Base-by-base conservation (phyloP, 1,284 basidiomycete genomes). In the Fistulinella cinereoalba region DNA sequence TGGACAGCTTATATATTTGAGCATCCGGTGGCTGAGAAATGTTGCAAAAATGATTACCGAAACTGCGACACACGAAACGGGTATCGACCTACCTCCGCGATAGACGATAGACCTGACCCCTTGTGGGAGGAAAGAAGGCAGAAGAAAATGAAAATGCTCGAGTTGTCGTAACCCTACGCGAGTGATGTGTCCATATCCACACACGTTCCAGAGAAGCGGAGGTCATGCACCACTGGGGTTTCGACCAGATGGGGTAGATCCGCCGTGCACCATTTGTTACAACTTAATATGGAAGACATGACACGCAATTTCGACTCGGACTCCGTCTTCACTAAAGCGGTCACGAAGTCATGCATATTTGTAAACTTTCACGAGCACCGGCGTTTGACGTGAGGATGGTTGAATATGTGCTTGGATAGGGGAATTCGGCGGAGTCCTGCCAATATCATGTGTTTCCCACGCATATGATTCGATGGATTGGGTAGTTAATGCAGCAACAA, bases 11-110 rank as follows among this genome's bases (percentile, higher is more conserved):
- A 60, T 62, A 58, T 68, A 68, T 40, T n/a, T 19, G 47, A 27
- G 13, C 38, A 40, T 7, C 18, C n/a, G 47, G 44, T 58, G 64
- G 62, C 58, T 66, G 60, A 47, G 55, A 62, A 58, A n/a, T 40
- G 22, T 47, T 32, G 37, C 41, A 38, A 44, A 41, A 37, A 33
- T 27, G 45, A 37, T 46, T 52, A 27, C 52, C 45, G 38, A 44
- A 44, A 41, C 28, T 27, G 44, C 16, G 10, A 41, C n/a, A 16
- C 39, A 22, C 31, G 27, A 41, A 18, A 44, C 22, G 27, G 27
- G 42, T 36, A 18, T 36, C 12, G 16, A 36, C 39, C 22, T 43
- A 41, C 37, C 37, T 41, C 44, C 47, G 50, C 37, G 28, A 42
- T 28, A 43, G 42, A 22, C 24, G 6, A n/a, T n/a, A n/a, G n/a